Conservation (phyloP, 805 yeast genomes). For the Cyberlindnera maclurae region DNA sequence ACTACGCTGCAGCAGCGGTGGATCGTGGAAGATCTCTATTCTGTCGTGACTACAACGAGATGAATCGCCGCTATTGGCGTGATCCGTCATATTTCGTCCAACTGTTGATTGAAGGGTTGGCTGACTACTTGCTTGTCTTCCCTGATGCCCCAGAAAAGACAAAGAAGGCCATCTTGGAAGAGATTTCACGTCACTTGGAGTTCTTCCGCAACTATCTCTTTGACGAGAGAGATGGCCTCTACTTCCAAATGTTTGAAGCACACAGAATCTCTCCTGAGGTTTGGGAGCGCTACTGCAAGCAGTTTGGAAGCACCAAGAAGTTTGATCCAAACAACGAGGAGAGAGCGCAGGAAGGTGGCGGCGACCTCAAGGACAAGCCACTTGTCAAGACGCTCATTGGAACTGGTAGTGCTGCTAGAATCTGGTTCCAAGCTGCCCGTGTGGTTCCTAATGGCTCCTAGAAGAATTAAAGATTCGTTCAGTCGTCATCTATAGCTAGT, state of each 20-base stretch:
- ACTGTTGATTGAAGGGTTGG: slow-evolving; percentile 57
- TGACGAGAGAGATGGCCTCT: slow-evolving; percentile 53
- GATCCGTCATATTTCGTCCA: slow-evolving; percentile 59
- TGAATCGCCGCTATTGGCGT: slow-evolving; percentile 52
- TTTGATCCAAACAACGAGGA: slow-evolving; percentile 47
- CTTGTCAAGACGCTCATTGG: slow-evolving; percentile 52
- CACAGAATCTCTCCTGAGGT: slow-evolving; percentile 43
- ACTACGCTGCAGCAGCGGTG: slow-evolving; percentile 48
- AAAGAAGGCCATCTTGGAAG: slow-evolving; percentile 26
- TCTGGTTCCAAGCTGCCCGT: slow-evolving; percentile 62
- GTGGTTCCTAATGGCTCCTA: slow-evolving; percentile 31
- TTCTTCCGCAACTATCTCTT: slow-evolving; percentile 50
- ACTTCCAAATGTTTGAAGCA: slow-evolving; percentile 54
- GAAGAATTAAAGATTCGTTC: not conserved
- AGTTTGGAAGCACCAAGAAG: slow-evolving; percentile 49
- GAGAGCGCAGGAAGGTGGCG: slow-evolving; percentile 35
- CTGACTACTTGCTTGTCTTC: slow-evolving; percentile 51
- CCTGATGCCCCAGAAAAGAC: slow-evolving; percentile 34
- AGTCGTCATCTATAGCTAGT: not conserved
- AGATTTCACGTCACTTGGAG: slow-evolving; percentile 46
- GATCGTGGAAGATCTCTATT: slow-evolving; percentile 49
- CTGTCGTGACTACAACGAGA: slow-evolving; percentile 47
- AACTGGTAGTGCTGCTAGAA: slow-evolving; percentile 60
- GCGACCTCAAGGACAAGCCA: slow-evolving; percentile 27
- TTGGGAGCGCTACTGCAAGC: slow-evolving; percentile 41